Evolutionary conservation across 2,329 filamentous ascomycete species (phyloP), one percentile per base, ranked within the genome.

Genomic region (Knoxdaviesia proteae): DNA sequence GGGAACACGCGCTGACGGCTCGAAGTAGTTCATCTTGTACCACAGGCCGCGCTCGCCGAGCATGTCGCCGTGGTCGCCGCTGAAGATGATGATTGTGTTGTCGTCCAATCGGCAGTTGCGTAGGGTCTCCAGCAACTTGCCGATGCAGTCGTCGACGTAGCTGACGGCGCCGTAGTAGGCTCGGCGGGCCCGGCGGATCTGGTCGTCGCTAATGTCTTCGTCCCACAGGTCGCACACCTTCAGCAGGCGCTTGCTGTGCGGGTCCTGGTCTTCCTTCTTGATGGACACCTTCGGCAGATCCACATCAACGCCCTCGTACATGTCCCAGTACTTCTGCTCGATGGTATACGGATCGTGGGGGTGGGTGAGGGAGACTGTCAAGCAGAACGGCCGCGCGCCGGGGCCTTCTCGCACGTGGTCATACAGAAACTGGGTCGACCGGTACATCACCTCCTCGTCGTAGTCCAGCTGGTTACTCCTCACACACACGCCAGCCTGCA

Each of bases 21-120:
- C 87, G 53, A 86, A 94, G 71, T 90, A 94, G 55, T 76, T 84
- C 87, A 94, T 94, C 69, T 94, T 94, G 67, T 94, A 87, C 87
- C 87, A 94, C 39, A 94, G 65, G 5, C 82, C 81, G 42, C 84
- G 77, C 65, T 94, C 87, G 46, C 87, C 87, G 6, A 94, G 72
- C 87, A 94, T 94, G 59, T 94, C 87, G 44, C 87, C 87, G 54
- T 94, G 87, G 56, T 94, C 87, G 38, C 87, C 86, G 45, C 80
- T 87, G 62, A 94, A 94, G 49, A 94, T 77, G 52, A 94, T 68
- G 51, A 94, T 86, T 8, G 87, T 94, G 60, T 94, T 75, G 34
- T 93, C 76, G 46, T 78, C 78, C 38, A 94, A 66, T 6, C 77
- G 73, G 54, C 84, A 88, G 46, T 84, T 71, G 57, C 86, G 80